phyloP scores from a whole-genome alignment of 345 rosid genomes.

The Lumnitzera littorea region DNA sequence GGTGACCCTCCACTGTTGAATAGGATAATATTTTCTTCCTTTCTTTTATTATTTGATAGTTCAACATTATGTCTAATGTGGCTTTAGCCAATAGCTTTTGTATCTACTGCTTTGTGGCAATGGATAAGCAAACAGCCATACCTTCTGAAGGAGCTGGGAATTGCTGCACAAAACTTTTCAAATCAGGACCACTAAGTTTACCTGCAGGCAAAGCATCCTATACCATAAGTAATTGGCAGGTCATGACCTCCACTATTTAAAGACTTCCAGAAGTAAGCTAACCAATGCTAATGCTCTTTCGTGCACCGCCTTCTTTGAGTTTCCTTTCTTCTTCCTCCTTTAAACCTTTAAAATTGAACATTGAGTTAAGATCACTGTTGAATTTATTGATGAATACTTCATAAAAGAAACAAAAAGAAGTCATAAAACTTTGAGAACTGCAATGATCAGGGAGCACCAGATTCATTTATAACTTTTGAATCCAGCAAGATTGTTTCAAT shows the following conservation, averaged over 20 bases:
- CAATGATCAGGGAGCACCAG: too few relatives aligned
- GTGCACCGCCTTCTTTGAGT: constrained; percentile 51
- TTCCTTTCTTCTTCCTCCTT: constrained; percentile 80
- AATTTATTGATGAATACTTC: too few relatives aligned
- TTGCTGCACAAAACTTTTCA: constrained; percentile 76
- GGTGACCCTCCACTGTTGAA: too few relatives aligned
- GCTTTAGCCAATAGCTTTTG: neutral
- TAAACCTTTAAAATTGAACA: constrained; percentile 35
- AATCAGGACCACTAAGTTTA: constrained; percentile 71
- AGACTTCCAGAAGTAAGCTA: constrained; percentile 4
- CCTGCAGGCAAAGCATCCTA: constrained; percentile 24
- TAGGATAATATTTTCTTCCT: too few relatives aligned
- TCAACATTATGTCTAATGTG: too few relatives aligned
- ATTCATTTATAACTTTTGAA: too few relatives aligned
- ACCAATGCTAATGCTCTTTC: constrained; percentile 36
- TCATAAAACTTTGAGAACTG: too few relatives aligned
- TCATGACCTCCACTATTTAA: too few relatives aligned
- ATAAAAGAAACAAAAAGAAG: too few relatives aligned
- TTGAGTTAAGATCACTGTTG: too few relatives aligned
- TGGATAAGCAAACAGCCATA: constrained; percentile 11
- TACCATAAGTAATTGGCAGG: constrained; percentile 2
- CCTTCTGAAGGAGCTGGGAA: constrained; percentile 66
- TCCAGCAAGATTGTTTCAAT: neutral
- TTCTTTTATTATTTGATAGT: too few relatives aligned
- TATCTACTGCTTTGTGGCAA: neutral